Conservation (phyloP, 169 alveolate genomes). For the Amoebophrya sp. region DNA sequence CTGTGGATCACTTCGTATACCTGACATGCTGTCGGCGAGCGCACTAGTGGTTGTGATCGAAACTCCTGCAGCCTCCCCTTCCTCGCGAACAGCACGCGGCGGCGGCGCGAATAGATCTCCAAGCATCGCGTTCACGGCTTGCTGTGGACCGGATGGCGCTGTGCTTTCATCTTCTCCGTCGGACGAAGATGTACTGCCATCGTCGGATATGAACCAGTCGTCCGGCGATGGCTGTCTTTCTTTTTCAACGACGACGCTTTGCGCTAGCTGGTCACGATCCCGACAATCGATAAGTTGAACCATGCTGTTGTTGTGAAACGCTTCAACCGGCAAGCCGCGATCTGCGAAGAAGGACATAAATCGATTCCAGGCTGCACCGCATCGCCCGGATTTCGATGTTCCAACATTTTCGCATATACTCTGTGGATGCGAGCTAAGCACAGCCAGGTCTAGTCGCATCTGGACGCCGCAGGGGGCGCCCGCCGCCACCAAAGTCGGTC, state of each 20-base stretch:
- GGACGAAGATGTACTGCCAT: neutral
- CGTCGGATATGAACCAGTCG: neutral
- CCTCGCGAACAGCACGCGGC: no score
- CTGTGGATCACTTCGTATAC: no score
- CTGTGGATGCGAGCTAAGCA: neutral
- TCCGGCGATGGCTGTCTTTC: neutral
- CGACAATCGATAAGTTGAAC: neutral
- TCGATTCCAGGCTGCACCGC: neutral
- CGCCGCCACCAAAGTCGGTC: neutral
- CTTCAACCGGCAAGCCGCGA: no score
- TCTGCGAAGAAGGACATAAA: neutral
- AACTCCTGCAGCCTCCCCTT: no score
- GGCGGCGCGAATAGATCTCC: no score
- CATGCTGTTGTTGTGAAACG: no score
- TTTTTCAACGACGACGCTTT: neutral
- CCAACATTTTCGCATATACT: no score
- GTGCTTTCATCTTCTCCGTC: neutral
- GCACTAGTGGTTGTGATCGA: no score
- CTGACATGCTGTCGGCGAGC: no score
- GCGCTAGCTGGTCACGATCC: neutral
- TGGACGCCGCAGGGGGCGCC: neutral
- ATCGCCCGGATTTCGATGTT: no score
- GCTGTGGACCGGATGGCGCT: neutral
- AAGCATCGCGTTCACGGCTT: no score
- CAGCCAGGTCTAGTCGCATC: neutral